These are phyloP conservation scores for Psophocarpus tetragonolobus DNA, from an alignment of 306 rosid species.

Conservation along the genomic window DNA sequence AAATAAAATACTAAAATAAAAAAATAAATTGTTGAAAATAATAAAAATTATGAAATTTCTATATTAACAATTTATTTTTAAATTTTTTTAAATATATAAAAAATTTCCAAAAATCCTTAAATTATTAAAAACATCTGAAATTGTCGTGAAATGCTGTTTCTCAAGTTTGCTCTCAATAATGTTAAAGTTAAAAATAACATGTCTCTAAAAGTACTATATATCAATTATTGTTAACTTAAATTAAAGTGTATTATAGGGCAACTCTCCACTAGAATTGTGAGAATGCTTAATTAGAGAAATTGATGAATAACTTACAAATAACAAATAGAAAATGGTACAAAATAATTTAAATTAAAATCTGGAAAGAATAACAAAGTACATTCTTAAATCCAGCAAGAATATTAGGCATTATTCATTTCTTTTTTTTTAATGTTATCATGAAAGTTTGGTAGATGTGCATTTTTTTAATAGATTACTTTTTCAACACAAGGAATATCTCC, in stretches of 20 bases:
- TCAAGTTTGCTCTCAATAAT: too few species aligned
- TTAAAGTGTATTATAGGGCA: not conserved
- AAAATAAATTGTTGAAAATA: too few species aligned
- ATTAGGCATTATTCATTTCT: too few species aligned
- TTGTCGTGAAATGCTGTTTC: too few species aligned
- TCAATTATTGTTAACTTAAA: not conserved
- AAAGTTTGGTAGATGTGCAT: not conserved
- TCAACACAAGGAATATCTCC: not conserved
- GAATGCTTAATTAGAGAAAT: not conserved
- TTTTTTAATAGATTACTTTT: not conserved
- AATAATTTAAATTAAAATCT: not conserved
- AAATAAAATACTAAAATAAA: too few species aligned
- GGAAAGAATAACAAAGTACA: not conserved
- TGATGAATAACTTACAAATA: not conserved
- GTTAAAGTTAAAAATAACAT: not conserved
- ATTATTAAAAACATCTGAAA: too few species aligned
- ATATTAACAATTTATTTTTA: too few species aligned
- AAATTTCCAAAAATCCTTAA: too few species aligned
- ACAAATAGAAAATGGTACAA: not conserved
- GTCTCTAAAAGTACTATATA: not conserved
- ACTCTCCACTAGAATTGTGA: not conserved
- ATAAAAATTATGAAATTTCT: too few species aligned
- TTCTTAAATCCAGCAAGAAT: not conserved
- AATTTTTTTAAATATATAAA: too few species aligned
- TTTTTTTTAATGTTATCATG: not conserved